Evolutionary conservation across 2,329 filamentous ascomycete genomes (phyloP).

Genomic region (Cordyceps fumosorosea): DNA sequence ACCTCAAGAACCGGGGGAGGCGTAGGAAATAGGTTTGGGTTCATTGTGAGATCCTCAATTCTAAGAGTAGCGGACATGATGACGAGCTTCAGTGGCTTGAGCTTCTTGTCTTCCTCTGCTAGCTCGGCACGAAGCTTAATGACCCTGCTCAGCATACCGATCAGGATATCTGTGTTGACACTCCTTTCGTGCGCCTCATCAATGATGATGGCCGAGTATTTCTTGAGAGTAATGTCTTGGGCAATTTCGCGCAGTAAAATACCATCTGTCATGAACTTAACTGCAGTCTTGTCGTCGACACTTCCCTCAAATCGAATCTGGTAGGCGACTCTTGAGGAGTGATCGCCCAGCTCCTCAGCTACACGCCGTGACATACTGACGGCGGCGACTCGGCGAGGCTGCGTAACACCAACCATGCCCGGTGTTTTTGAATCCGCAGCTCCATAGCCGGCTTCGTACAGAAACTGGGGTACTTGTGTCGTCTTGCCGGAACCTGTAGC

Average conservation of each 20-base stretch:
- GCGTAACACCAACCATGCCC: constrained; percentile 91
- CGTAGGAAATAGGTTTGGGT: constrained; percentile 67
- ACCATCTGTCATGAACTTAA: constrained; percentile 99
- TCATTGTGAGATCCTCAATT: constrained; percentile 84
- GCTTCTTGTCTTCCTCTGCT: constrained; percentile 60
- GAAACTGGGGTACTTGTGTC: constrained; percentile 92
- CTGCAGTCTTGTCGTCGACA: constrained; percentile 69
- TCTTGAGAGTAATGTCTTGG: constrained; percentile 77
- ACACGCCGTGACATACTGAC: constrained; percentile 96
- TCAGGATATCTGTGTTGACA: constrained; percentile 96
- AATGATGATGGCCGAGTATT: constrained; percentile 90
- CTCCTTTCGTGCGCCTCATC: constrained; percentile 97
- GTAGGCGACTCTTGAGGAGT: constrained; percentile 75
- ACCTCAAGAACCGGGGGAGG: constrained; percentile 81
- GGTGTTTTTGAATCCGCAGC: constrained; percentile 69
- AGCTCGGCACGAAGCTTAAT: constrained; percentile 76
- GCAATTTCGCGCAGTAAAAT: constrained; percentile 87
- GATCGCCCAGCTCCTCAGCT: constrained; percentile 72
- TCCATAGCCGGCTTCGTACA: constrained; percentile 91
- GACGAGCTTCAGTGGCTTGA: constrained; percentile 80
- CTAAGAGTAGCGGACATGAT: constrained; percentile 97
- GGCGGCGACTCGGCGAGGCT: constrained; percentile 88
- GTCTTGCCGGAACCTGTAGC: constrained; percentile 97
- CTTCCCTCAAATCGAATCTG: constrained; percentile 94
- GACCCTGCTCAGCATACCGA: constrained; percentile 91